Base-by-base conservation (phyloP, 108 stramenopile species). In the Mediolabrus comicus region DNA sequence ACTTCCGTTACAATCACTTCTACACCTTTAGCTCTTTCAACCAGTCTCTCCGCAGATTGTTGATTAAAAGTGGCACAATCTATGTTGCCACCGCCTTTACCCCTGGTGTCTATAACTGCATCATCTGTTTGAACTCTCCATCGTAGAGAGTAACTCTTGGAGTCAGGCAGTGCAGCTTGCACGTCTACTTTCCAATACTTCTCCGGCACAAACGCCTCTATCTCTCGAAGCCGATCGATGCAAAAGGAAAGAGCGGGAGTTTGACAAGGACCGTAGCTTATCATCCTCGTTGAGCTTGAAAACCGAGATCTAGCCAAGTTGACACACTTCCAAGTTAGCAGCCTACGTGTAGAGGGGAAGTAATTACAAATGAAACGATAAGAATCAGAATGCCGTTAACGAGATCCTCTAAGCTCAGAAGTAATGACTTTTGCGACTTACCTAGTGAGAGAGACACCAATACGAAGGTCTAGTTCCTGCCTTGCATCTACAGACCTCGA, bases 201-300 rank as follows among this genome's bases (percentile, higher is more conserved):
- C 64, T 86, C 69, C 16, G 84, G 35, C 26, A 38, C 16, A 65
- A 92, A 92, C 4, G 59, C n/a, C 41, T 79, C 69, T 39, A 88
- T 88, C 34, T 80, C 67, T 52, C 72, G 66, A 29, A 83, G 67
- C 16, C 91, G 76, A 32, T 83, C 83, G 8, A 86, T 84, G 12
- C 88, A 76, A 51, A 92, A 92, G 49, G 89, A 89, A 10, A 92
- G 60, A 4, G 89, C 89, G 10, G 91, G 91, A 56, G 89, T 89
- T 61, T 92, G 91, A 59, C 91, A 92, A 12, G 91, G 87, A 5
- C 91, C 91, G 51, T 90, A 92, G 30, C 64, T 68, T 29, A 92
- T 66, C n/a, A 86, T 31, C 11, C 61, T 38, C 14, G 80, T 75
- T 14, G 74, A 34, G 30, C 52, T 71, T 61, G 38, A 88, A 65